Conservation (phyloP, 2,329 filamentous ascomycete species). For the Ceratocystis harringtonii region DNA sequence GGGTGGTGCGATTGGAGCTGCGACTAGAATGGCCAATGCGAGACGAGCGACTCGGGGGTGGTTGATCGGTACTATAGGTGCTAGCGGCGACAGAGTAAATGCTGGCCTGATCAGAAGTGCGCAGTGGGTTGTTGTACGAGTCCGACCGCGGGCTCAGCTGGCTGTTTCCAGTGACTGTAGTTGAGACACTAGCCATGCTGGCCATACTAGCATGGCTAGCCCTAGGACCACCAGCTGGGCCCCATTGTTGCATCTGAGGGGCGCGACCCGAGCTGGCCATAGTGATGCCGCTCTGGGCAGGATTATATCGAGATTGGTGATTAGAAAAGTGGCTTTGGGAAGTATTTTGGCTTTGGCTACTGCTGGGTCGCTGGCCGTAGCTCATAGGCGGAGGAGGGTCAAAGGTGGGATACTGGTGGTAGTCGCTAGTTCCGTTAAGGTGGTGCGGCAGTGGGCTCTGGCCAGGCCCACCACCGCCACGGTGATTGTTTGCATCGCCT, state of each 20-base stretch:
- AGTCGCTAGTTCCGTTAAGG: conserved; percentile 67
- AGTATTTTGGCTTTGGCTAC: conserved; percentile 33
- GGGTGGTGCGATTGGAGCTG: conserved; percentile 43
- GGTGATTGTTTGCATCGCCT: conserved; percentile 47
- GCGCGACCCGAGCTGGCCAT: conserved; percentile 59
- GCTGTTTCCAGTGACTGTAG: conserved; percentile 47
- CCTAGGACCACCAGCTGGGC: conserved; percentile 29
- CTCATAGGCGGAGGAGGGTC: conserved; percentile 38
- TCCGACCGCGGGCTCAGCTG: conserved; percentile 32
- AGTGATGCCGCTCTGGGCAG: conserved; percentile 46
- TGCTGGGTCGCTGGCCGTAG: conserved; percentile 21
- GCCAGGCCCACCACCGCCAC: conserved; percentile 41
- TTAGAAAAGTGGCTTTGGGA: background rate
- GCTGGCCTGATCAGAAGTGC: conserved; percentile 41
- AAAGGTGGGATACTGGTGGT: conserved; percentile 74
- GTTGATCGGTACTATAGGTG: conserved; percentile 12
- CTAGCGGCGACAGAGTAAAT: conserved; percentile 23
- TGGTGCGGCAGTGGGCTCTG: conserved; percentile 71
- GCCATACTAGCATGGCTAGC: conserved; percentile 38
- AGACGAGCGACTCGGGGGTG: conserved; percentile 31
- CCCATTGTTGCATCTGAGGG: conserved; percentile 67
- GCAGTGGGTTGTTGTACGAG: conserved; percentile 34
- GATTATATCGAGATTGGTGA: conserved; percentile 26
- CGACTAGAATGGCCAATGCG: conserved; percentile 39
- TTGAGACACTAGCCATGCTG: conserved; percentile 31